These are phyloP conservation scores for Coemansia sp. DNA, from an alignment of 192 early-diverging fungal species.

Conservation along the genomic window DNA sequence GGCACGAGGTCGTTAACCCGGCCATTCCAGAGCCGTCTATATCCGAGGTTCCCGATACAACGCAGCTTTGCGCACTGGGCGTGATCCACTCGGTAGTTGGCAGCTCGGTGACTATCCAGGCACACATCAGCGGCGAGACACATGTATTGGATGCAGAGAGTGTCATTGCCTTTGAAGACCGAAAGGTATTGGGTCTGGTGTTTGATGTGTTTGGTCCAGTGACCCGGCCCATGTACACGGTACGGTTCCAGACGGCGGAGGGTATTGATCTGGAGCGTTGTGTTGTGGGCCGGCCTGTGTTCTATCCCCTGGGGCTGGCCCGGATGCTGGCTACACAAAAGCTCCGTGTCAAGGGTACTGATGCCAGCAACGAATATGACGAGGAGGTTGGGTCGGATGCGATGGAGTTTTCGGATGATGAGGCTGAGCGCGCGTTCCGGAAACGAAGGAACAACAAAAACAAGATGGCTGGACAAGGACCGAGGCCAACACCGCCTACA, in stretches of 20 bases:
- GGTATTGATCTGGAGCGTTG: constrained; percentile 55
- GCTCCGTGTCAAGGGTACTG: constrained; percentile 71
- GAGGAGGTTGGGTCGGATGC: constrained; percentile 83
- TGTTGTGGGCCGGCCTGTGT: constrained; percentile 52
- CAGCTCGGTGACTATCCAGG: constrained; percentile 64
- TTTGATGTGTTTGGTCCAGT: constrained; percentile 96
- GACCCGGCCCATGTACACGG: constrained; percentile 68
- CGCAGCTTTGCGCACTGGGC: constrained; percentile 57
- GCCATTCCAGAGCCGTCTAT: constrained; percentile 44
- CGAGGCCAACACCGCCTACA: no score
- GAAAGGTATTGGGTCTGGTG: constrained; percentile 56
- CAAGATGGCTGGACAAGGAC: constrained; percentile 57
- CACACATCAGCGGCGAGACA: constrained; percentile 31
- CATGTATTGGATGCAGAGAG: constrained; percentile 70
- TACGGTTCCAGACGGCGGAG: constrained; percentile 60
- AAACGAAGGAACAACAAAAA: constrained; percentile 73
- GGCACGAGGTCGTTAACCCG: constrained; percentile 58
- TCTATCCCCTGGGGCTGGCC: constrained; percentile 55
- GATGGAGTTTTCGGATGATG: constrained; percentile 94
- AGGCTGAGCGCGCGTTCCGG: constrained; percentile 65
- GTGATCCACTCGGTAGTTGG: constrained; percentile 64
- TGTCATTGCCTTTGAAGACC: constrained; percentile 58
- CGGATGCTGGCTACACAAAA: constrained; percentile 60
- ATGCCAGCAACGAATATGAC: constrained; percentile 90
- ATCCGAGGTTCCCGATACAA: constrained; percentile 48